Base-by-base conservation (phyloP, 2,329 filamentous ascomycete species). In the Bimuria novae-zelandiae region DNA sequence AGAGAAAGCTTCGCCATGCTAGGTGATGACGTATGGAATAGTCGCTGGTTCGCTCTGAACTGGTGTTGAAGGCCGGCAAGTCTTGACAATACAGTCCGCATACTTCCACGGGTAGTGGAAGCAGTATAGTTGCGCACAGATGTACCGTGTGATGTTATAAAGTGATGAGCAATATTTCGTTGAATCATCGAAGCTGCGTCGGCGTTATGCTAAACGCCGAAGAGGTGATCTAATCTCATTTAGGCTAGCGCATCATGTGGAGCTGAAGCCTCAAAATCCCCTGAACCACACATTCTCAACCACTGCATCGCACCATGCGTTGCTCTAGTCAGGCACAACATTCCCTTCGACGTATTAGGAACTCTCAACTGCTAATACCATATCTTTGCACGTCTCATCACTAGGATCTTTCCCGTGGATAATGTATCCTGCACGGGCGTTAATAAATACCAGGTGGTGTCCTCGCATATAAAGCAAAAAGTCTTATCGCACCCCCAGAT, bases 1-100 rank as follows among this genome's bases (percentile, higher is more conserved):
- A 82, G 76, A 16, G 71, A 71, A 10, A 82, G 62, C 27, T 66
- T 67, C 14, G 76, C 61, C 78, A 81, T 81, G 35, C 46, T 65
- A 36, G 62, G 33, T 6, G 62, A 63, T 60, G 70, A 68, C 40
- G 64, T 64, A 37, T 60, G 59, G 12, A 69, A 54, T 7, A 40
- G 49, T n/a, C 57, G 63, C 11, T 7, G 33, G 8, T n/a, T n/a
- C 16, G 33, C 12, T 14, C 45, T 48, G 29, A 36, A 16, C 12
- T 36, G 33, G 33, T 16, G 8, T 36, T 36, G 33, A 17, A 36
- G 16, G 33, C n/a, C 16, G 33, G 35, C 44, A 7, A 68, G 50
- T 51, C 63, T 56, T 49, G 53, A 40, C 1, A 65, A 41, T 5
- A 48, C 48, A 7, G 46, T 41, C 33, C 14, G 25, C 37, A 41